Base-by-base conservation (phyloP, 495 filamentous ascomycete genomes). In the Penicillium subrubescens region DNA sequence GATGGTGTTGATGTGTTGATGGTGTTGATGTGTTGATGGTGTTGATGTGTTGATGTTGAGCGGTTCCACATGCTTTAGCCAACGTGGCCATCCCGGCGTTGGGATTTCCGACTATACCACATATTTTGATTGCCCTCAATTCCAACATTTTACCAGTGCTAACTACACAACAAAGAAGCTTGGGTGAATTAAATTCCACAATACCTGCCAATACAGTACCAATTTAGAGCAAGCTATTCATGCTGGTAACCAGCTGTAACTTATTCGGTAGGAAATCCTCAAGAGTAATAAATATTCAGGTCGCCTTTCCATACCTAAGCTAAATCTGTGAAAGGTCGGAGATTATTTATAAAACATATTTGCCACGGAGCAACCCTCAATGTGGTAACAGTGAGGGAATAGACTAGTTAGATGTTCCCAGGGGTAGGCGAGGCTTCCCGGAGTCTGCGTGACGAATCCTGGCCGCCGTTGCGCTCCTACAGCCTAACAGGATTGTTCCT, bases 401-500 rank as follows among this genome's bases (percentile, higher is more conserved):
- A 51, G 48, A 51, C 48, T n/a, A n/a, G n/a, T n/a, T 51, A 51
- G 48, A 51, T 51, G 48, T 51, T 51, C 48, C 48, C 27, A 51
- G n/a, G 48, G 48, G 48, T 51, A 51, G 48, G 48, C 27, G 48
- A 51, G 48, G 48, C 48, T 51, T 21, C 21, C 48, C 27, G 48
- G 48, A 51, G 21, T 51, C 48, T 51, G 21, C 48, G 48, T 51
- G 48, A 12, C 48, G 21, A 51, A 51, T 51, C 48, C 48, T 51
- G 48, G 48, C 27, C 48, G 27, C 48, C 48, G 48, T 2, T 51
- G 48, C 48, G 48, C 27, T 51, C 48, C 48, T 51, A 51, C 27
- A 27, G 48, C 21, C 48, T 21, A 51, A n/a, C 48, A 51, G 48
- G 48, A 27, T 51, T 51, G 27, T 51, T 51, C 48, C 27, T 51